Evolutionary conservation across 495 filamentous ascomycete species (phyloP), one percentile per base, ranked within the genome.

Genomic region (Aspergillus funiculosus): DNA sequence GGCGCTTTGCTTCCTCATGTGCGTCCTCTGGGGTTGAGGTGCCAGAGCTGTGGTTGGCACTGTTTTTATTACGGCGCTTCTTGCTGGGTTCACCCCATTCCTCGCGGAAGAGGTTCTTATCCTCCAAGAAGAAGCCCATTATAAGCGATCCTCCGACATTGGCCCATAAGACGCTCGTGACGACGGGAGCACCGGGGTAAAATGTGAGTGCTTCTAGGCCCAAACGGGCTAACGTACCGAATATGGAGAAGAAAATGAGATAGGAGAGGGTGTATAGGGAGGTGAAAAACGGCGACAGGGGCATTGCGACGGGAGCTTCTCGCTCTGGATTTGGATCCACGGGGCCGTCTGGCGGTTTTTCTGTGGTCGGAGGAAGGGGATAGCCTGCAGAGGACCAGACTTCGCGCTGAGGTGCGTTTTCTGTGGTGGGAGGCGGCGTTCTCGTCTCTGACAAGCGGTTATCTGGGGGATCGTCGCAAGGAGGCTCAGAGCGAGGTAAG

Each of bases 91-190:
- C 19, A 11, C 75, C 77, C 80, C 76, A 84, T 66, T 82, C 79
- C 48, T 77, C 68, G 44, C 75, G 74, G 64, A 95, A 95, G 19
- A 95, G 67, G 52, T 76, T 81, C 51, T 76, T 71, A 57, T 94
- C 89, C 67, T 95, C 86, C 15, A 76, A 62, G 10, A 98, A 68
- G 59, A 94, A 94, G 14, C 92, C 91, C 78, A 98, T 82, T 34
- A 95, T 45, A 0, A 94, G 53, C 44, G 81, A 82, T 7, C 92
- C 92, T n/a, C 67, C 77, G 48, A 95, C 83, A 54, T 98, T 95
- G 32, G 91, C 85, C 92, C 92, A 98, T 22, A 95, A 65, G 3
- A 88, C 81, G 30, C 79, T 69, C 24, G 83, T 87, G 3, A 81
- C 67, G 20, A 90, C 68, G 4, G 89, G 89, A 0, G 86, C 78